Percentiles rank a stretch among this genome's conserved stretches.
These are phyloP conservation scores for Kodamaea restingae DNA, from an alignment of 805 yeast species.

Conservation along the genomic window DNA sequence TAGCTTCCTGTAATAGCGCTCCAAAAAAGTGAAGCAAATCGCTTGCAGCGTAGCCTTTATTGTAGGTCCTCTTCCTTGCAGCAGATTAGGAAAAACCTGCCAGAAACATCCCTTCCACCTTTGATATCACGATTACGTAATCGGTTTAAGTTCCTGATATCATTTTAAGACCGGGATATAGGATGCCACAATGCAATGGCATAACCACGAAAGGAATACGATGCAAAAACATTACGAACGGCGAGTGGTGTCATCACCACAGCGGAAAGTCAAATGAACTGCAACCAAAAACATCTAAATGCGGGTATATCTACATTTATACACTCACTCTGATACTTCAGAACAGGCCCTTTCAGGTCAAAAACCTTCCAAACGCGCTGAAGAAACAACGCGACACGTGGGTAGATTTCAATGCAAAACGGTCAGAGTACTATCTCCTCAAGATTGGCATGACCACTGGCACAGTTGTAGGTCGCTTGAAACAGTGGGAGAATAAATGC, in stretches of 20 bases:
- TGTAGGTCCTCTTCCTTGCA: no score
- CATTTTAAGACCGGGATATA: no score
- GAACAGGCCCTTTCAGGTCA: slow-evolving; percentile 29
- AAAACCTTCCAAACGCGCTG: slow-evolving; percentile 24
- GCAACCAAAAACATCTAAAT: background rate
- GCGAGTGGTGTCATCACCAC: slow-evolving; percentile 36
- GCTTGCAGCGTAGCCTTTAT: no score
- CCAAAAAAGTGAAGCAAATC: no score
- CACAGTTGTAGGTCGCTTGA: slow-evolving; percentile 37
- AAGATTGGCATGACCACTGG: slow-evolving; percentile 55
- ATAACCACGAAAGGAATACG: slow-evolving; percentile 36
- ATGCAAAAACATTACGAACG: slow-evolving; percentile 30
- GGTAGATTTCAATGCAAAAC: slow-evolving; percentile 32
- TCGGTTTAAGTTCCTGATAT: no score
- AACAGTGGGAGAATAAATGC: slow-evolving; percentile 53
- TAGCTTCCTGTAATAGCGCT: no score
- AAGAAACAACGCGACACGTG: slow-evolving; percentile 22
- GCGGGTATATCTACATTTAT: slow-evolving; percentile 43
- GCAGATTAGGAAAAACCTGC: no score
- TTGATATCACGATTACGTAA: no score
- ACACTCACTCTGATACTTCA: slow-evolving; percentile 40
- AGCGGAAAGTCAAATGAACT: no score
- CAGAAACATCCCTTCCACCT: no score
- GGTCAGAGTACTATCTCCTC: slow-evolving; percentile 37
- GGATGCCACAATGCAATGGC: slow-evolving; percentile 36